Evolutionary conservation across 805 yeast species (phyloP).

Genomic region (Lipomyces yamanashiensis): DNA sequence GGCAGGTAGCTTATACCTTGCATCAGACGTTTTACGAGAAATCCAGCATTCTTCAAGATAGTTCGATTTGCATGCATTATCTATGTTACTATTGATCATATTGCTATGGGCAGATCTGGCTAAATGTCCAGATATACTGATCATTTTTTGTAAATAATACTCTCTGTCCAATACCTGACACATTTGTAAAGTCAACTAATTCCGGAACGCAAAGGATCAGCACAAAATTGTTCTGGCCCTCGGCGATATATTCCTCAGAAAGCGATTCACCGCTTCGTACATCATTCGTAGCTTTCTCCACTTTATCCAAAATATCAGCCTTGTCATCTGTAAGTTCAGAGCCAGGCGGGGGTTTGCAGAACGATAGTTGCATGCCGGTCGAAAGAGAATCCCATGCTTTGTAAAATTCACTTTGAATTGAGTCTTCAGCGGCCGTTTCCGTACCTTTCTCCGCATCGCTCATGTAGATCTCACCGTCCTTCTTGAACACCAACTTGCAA

Average conservation of each 20-base stretch:
- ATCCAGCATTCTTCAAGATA: background rate
- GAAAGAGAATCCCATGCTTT: constrained; percentile 31
- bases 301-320: constrained; percentile 19
- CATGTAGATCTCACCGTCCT: constrained; percentile 10
- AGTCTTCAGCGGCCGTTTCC: constrained; percentile 12
- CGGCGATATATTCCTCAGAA: constrained; percentile 7
- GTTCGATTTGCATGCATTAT: background rate
- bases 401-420: constrained; percentile 21
- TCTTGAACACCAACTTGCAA: constrained; percentile 23
- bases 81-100: background rate
- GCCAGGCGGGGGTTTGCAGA: constrained; percentile 34
- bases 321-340: constrained; percentile 15
- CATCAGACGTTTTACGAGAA: constrained; percentile 42
- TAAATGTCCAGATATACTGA: constrained; percentile 31
- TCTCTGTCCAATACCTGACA: constrained; percentile 30
- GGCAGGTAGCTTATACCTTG: constrained; percentile 74
- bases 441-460: constrained; percentile 22
- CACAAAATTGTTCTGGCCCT: constrained; percentile 27
- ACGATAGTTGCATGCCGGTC: constrained; percentile 27
- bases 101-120: constrained; percentile 28
- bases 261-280: constrained; percentile 9
- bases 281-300: constrained; percentile 18
- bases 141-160: constrained; percentile 14
- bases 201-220: constrained; percentile 26
- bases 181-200: constrained; percentile 27